Base-by-base conservation (phyloP, 805 yeast species). In the Starmerella vitae region DNA sequence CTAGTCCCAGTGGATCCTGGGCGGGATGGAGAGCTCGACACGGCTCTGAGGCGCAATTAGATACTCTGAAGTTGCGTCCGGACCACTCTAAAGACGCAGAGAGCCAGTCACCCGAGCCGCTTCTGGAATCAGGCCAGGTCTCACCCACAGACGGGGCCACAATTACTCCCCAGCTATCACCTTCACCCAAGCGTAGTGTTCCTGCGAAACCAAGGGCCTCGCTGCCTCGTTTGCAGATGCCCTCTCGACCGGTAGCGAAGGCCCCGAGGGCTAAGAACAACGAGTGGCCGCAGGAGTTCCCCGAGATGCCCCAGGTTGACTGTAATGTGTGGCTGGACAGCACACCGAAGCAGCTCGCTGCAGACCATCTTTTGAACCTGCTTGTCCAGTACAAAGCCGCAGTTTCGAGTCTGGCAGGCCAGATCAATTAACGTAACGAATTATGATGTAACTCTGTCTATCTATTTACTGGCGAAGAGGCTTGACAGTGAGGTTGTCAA, bases 401-500 rank as follows among this genome's bases (percentile, higher is more conserved):
- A 3, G 28, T 50, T 15, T 14, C 35, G 19, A 36, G 48, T 33
- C 27, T 46, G 13, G 45, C 47, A 4, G 39, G 42, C 17, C 47
- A 37, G 31, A n/a, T n/a, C n/a, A n/a, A n/a, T n/a, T n/a, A n/a
- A n/a, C n/a, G n/a, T n/a, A n/a, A n/a, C n/a, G n/a, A n/a, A n/a
- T n/a, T n/a, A n/a, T n/a, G n/a, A 22, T 22, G 12, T 22, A 22
- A 22, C 26, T 22, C 26, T 22, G 12, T 22, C n/a, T n/a, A n/a
- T 22, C 26, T 22, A 22, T 22, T 38, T 22, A 30, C 29, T 27
- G 42, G 27, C 37, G 38, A 36, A 54, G 42, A 32, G 56, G 50
- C 50, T 47, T 53, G 42, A 67, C 64, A 41, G 54, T 65, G 51
- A 83, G 68, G 71, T 82, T 79, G 71, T 91, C 94, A 58, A 91